Base-by-base conservation (phyloP, 257 asterid genomes). In the Handroanthus guayacan region DNA sequence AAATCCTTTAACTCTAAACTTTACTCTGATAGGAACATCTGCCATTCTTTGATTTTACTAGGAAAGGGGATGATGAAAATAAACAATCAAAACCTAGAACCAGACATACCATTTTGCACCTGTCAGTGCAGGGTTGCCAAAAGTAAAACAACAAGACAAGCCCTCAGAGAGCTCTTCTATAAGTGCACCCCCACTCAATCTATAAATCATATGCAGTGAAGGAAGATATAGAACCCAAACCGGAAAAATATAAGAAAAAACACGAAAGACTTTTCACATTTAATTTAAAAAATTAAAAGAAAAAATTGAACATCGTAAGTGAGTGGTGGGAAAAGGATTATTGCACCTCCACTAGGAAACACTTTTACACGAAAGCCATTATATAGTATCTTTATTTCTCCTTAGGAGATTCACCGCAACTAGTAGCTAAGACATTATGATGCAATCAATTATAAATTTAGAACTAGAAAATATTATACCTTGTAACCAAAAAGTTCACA, bases 401-500 rank as follows among this genome's bases (percentile, higher is more conserved):
- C 62, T 63, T 31, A 43, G 54, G 71, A 70, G 48, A 38, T 38
- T 62, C 25, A 62, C 54, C 34, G 3, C 37, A 45, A 25, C 38
- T 25, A 76, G 50, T 6, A 17, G 55, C 75, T 52, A 9, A 61
- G 54, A 67, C 54, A 66, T n/a, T 31, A 10, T 25, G 18, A 70
- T 36, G 16, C 11, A 16, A 62, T 44, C 20, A 65, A 70, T 34
- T 18, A 45, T 47, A 70, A 54, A 37, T 64, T 66, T 52, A 60
- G 61, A 66, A 69, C 18, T 45, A 79, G 57, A 57, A 71, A 67
- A 82, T 69, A 65, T 14, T 44, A 62, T 92, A 95, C 97, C 99
- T 95, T 91, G 89, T 95, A 95, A 80, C 98, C 99, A 80, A 95
- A 95, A 74, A 92, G 98, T 78, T 91, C 99, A 81, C 98, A 92